A percentile compares a stretch with the other conserved stretches of the same genome.
Evolutionary conservation across 441 rosid genomes (phyloP).

Genomic region (Pelargonium exstipulatum): DNA sequence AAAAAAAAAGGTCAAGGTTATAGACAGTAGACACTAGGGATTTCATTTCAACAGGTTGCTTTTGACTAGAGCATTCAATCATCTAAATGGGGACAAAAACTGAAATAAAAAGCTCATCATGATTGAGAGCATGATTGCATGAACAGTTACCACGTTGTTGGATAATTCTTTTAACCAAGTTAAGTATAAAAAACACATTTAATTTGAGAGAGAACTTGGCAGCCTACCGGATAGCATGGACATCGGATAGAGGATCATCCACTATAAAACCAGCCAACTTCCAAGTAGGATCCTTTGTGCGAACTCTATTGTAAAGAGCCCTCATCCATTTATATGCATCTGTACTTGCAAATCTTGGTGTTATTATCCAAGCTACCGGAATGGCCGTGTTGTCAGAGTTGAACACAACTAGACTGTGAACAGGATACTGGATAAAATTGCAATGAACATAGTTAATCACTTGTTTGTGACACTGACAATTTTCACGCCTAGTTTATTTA

Average conservation of each 20-base stretch:
- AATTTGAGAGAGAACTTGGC: constrained; percentile 9
- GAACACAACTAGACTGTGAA: constrained; percentile 44
- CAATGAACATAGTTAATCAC: neutral
- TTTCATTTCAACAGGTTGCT: neutral
- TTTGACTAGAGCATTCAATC: neutral
- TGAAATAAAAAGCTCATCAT: neutral
- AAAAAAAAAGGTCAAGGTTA: neutral
- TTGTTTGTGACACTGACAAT: constrained; percentile 3
- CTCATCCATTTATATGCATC: constrained; percentile 44
- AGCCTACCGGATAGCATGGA: constrained; percentile 37
- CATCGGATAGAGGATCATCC: constrained; percentile 40
- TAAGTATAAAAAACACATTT: neutral
- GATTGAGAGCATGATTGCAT: neutral
- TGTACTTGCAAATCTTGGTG: constrained; percentile 37
- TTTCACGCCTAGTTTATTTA: constrained; percentile 12
- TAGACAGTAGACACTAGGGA: neutral
- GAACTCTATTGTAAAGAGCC: constrained; percentile 40
- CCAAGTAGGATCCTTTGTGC: constrained; percentile 46
- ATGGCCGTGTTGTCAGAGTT: constrained; percentile 44
- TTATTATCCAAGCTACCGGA: constrained; percentile 53
- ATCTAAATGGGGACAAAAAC: neutral
- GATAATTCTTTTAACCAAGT: neutral
- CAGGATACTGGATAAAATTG: constrained; percentile 37
- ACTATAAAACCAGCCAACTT: constrained; percentile 38
- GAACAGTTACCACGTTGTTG: neutral